phyloP scores from a whole-genome alignment of 2,329 filamentous ascomycete species.

The Epichloe bromicola region DNA sequence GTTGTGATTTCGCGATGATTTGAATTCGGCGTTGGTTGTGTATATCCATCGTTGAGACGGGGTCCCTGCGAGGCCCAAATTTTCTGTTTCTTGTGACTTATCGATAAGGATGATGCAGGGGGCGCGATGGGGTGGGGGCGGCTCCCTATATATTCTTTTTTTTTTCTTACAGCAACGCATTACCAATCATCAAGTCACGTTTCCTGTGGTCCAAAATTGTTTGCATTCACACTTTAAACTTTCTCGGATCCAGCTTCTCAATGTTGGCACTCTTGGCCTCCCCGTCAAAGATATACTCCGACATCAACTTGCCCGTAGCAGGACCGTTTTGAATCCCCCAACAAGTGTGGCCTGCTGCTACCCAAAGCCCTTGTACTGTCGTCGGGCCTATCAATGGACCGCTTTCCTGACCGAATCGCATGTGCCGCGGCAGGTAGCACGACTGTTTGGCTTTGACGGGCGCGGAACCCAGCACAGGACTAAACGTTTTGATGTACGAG shows the following conservation, averaged over 20 bases:
- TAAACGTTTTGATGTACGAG: conserved; percentile 58
- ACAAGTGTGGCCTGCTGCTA: conserved; percentile 87
- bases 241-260: conserved; percentile 52
- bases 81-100: not conserved
- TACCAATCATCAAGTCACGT: no score
- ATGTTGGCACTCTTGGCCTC: conserved; percentile 54
- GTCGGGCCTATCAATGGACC: conserved; percentile 70
- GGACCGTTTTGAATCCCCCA: conserved; percentile 98
- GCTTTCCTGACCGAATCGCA: conserved; percentile 42
- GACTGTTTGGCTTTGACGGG: conserved; percentile 67
- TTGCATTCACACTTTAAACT: conserved; percentile 35
- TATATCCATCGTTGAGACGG: no score
- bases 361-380: conserved; percentile 56
- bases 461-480: conserved; percentile 52
- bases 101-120: not conserved
- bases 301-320: conserved; percentile 70
- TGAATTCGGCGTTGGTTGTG: not conserved
- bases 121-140: no score
- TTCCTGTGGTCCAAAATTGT: no score
- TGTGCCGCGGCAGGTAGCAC: conserved; percentile 80
- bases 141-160: no score
- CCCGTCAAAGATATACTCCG: conserved; percentile 67
- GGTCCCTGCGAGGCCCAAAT: not conserved
- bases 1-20: conserved; percentile 7
- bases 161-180: not conserved